Percentiles rank a stretch among this genome's conserved stretches.
These are phyloP conservation scores for Punica granatum DNA, from an alignment of 345 rosid species.

Conservation along the genomic window DNA sequence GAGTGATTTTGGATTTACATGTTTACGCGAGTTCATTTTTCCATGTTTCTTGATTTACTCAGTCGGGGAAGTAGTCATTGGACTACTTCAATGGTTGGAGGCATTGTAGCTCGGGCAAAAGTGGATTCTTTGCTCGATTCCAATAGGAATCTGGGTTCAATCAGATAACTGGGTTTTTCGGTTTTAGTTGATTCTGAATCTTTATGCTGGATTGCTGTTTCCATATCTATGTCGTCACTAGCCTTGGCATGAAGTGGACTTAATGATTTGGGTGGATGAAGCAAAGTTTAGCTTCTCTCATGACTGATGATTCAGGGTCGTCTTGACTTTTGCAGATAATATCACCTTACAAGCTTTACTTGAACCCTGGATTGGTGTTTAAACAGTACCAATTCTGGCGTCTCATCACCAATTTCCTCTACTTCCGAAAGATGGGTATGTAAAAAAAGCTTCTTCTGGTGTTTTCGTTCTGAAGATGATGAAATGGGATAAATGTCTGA, in stretches of 20 bases:
- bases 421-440: slow-evolving; percentile 92
- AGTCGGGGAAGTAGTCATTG: too few species aligned
- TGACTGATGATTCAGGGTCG: neutral
- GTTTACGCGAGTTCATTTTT: too few species aligned
- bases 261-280: neutral
- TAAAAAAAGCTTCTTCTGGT: neutral
- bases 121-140: neutral
- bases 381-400: slow-evolving; percentile 96
- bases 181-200: neutral
- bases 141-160: neutral
- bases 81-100: neutral
- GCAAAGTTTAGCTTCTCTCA: neutral
- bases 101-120: neutral
- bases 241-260: neutral
- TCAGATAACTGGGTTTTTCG: neutral
- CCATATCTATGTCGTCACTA: neutral
- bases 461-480: neutral
- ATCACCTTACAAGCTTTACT: slow-evolving; percentile 74
- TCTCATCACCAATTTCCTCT: slow-evolving; percentile 89
- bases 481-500: neutral
- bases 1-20: neutral
- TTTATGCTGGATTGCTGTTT: neutral
- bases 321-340: slow-evolving; percentile 55
- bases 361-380: slow-evolving; percentile 76
- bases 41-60: too few species aligned